A percentile compares a stretch with the other conserved stretches of the same genome.
These are phyloP conservation scores for Musa acuminata DNA, from an alignment of 176 grass and related monocot species.

Conservation along the genomic window DNA sequence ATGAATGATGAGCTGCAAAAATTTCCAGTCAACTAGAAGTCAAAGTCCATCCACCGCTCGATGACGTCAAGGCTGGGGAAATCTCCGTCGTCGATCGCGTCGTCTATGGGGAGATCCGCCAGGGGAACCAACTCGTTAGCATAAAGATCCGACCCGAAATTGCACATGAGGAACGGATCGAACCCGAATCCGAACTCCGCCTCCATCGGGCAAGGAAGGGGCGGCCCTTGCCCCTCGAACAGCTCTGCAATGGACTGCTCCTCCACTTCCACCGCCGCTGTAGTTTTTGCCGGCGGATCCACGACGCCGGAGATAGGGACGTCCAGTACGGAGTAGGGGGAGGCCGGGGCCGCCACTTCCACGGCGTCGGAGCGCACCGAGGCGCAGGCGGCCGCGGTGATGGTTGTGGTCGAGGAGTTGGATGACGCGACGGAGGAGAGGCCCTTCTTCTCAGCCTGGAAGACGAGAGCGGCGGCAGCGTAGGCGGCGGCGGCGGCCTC, in stretches of 20 bases:
- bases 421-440: slow-evolving; percentile 26
- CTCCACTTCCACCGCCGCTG: neutral
- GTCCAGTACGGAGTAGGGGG: slow-evolving; percentile 44
- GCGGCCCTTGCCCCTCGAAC: neutral
- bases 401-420: neutral
- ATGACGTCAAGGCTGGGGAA: neutral
- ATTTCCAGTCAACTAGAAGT: neutral
- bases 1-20: neutral
- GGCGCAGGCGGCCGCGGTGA: too few species aligned
- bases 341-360: slow-evolving; percentile 21
- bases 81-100: neutral
- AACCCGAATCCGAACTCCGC: neutral
- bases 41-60: neutral
- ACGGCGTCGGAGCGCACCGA: slow-evolving; percentile 10
- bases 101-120: neutral
- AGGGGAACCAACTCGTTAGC: neutral
- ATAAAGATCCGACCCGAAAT: neutral
- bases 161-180: neutral
- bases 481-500: slow-evolving; percentile 54
- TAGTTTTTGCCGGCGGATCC: neutral
- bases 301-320: neutral
- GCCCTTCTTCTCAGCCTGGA: slow-evolving; percentile 43
- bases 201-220: neutral
- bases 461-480: slow-evolving; percentile 35
- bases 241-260: slow-evolving; percentile 2